phyloP scores from a whole-genome alignment of 2,329 filamentous ascomycete species.

The Fusarium sp. region DNA sequence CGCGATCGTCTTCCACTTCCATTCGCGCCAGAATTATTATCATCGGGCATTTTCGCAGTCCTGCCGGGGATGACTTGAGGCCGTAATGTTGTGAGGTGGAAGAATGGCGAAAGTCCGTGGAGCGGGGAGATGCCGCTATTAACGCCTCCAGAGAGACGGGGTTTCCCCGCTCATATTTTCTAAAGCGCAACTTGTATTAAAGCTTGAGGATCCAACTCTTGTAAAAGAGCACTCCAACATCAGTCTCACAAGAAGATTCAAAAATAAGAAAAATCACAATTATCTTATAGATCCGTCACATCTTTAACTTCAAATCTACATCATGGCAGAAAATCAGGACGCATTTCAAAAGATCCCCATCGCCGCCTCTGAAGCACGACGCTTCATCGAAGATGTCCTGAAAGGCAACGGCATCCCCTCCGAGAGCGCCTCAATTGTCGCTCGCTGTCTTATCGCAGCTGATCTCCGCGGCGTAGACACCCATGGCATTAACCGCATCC shows the following conservation, averaged over 20 bases:
- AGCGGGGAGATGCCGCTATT: constrained; percentile 34
- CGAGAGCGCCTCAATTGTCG: constrained; percentile 70
- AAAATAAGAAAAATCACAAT: background rate
- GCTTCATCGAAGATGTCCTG: constrained; percentile 67
- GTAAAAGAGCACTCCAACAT: background rate
- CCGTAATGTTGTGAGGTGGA: background rate
- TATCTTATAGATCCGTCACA: background rate
- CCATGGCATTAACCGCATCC: constrained; percentile 80
- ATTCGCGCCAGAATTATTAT: background rate
- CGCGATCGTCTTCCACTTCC: background rate
- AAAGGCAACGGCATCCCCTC: constrained; percentile 68
- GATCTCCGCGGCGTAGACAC: constrained; percentile 84
- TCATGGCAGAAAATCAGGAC: constrained; percentile 31
- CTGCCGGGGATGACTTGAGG: background rate
- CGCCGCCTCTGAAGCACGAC: constrained; percentile 53
- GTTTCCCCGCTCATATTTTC: constrained; percentile 2
- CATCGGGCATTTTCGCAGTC: constrained; percentile 22
- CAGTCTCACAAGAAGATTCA: background rate
- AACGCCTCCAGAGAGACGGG: constrained; percentile 1
- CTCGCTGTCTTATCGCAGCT: constrained; percentile 76
- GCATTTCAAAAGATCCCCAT: constrained; percentile 47
- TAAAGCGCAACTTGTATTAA: constrained; percentile 1
- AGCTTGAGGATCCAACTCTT: background rate
- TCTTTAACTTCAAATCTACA: background rate
- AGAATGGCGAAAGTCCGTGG: constrained; percentile 21